These are phyloP conservation scores for Leptosphaerulina australis DNA, from an alignment of 2,329 filamentous ascomycete genomes.

Conservation along the genomic window DNA sequence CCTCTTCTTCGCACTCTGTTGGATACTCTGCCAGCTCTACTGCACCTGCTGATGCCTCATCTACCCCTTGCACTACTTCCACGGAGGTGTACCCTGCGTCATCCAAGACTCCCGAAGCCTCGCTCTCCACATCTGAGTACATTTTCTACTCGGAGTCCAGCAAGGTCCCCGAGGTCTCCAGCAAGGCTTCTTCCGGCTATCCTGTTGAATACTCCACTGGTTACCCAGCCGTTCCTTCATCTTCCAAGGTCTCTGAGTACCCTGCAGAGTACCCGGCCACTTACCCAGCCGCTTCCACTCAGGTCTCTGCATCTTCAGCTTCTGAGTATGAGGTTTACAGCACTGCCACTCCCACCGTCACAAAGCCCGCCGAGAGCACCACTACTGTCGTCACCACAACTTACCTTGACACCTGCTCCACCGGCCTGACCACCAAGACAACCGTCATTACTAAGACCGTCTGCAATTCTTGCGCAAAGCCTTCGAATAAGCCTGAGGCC, in stretches of 20 bases:
- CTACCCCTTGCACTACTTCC: constrained; percentile 25
- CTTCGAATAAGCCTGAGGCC: constrained; percentile 22
- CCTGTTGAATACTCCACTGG: neutral
- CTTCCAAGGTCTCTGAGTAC: constrained; percentile 18
- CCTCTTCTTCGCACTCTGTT: neutral
- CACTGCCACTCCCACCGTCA: constrained; percentile 12
- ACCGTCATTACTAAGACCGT: constrained; percentile 40
- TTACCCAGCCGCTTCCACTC: constrained; percentile 4
- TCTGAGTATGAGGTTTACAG: constrained; percentile 15
- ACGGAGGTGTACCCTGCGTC: constrained; percentile 9
- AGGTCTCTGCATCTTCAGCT: constrained; percentile 2
- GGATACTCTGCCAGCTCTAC: constrained; percentile 4
- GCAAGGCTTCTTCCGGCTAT: constrained; percentile 4
- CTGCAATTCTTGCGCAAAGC: constrained; percentile 30
- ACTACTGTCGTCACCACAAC: constrained; percentile 26
- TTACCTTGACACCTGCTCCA: constrained; percentile 47
- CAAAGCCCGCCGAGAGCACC: constrained; percentile 16
- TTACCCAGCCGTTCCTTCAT: neutral
- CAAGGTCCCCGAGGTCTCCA: constrained; percentile 11
- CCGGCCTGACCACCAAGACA: constrained; percentile 43
- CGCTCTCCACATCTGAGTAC: constrained; percentile 2
- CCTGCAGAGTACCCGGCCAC: constrained; percentile 13
- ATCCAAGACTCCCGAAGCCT: constrained; percentile 14
- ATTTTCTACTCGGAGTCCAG: constrained; percentile 12
- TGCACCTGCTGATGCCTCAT: constrained; percentile 5